These are phyloP conservation scores for Aureobasidium sp. DNA, from an alignment of 2,329 filamentous ascomycete species.

Conservation along the genomic window DNA sequence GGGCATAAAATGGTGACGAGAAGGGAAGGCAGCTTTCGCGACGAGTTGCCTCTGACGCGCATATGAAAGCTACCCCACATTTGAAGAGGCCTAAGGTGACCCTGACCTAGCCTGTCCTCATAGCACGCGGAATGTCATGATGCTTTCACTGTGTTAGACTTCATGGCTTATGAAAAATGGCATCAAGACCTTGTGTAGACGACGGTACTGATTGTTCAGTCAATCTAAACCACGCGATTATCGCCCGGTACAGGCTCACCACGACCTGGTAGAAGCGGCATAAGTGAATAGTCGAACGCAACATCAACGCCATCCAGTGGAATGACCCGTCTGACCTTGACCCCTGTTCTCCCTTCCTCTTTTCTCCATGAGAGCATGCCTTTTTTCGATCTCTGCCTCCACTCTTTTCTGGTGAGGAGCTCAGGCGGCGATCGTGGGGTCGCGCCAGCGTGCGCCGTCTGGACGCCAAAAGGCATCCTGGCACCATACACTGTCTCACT, in stretches of 20 bases:
- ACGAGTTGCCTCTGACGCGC: neutral
- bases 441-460: neutral
- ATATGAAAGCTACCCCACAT: constrained; percentile 6
- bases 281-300: neutral
- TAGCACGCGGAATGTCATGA: neutral
- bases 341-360: neutral
- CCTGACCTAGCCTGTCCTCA: neutral
- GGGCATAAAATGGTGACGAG: neutral
- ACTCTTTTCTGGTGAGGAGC: neutral
- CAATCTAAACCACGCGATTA: neutral
- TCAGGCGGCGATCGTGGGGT: neutral
- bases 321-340: neutral
- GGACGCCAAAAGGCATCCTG: neutral
- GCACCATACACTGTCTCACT: neutral
- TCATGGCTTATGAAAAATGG: neutral
- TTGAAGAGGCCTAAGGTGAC: neutral
- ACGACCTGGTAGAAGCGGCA: neutral
- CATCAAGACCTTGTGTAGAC: too few species aligned
- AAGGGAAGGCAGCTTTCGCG: neutral
- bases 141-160: neutral
- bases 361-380: neutral
- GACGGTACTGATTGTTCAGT: neutral
- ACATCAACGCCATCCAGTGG: neutral
- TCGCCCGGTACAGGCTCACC: neutral
- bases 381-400: neutral